Conservation (phyloP, 2,329 filamentous ascomycete genomes). For the Pseudogymnoascus sp. region DNA sequence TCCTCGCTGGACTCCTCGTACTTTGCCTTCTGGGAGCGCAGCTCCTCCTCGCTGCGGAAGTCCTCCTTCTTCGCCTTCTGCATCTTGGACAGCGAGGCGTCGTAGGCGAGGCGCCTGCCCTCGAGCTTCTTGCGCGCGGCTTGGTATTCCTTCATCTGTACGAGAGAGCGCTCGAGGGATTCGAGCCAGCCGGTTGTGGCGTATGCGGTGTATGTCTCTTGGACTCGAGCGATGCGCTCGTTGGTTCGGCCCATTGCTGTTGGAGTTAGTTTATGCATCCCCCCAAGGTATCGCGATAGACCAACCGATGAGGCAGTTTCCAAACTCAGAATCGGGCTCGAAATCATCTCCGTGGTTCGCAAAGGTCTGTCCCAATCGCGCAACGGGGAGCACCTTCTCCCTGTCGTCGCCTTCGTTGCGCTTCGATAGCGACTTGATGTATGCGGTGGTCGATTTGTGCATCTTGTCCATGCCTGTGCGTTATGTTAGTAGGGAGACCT, state of each 20-base stretch:
- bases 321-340: slow-evolving; percentile 82
- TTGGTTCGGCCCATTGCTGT: slow-evolving; percentile 74
- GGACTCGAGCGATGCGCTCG: slow-evolving; percentile 75
- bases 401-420: slow-evolving; percentile 77
- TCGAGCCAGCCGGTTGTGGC: slow-evolving; percentile 82
- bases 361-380: slow-evolving; percentile 77
- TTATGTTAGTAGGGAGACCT: background rate
- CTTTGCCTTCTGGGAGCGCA: slow-evolving; percentile 84
- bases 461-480: slow-evolving; percentile 81
- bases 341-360: slow-evolving; percentile 86
- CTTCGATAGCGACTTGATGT: slow-evolving; percentile 81
- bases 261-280: slow-evolving; percentile 15
- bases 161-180: slow-evolving; percentile 77
- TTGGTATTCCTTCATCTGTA: slow-evolving; percentile 98
- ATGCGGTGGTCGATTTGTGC: slow-evolving; percentile 75
- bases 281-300: slow-evolving; percentile 14
- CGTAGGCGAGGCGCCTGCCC: slow-evolving; percentile 78
- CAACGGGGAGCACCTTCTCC: slow-evolving; percentile 75
- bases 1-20: slow-evolving; percentile 95
- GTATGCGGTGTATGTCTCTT: slow-evolving; percentile 72
- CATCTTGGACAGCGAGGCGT: slow-evolving; percentile 82
- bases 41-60: slow-evolving; percentile 85
- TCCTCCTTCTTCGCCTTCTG: slow-evolving; percentile 92
- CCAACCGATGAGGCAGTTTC: slow-evolving; percentile 69
- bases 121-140: slow-evolving; percentile 93